Conservation (phyloP, 805 yeast species). For the Yamadazyma scolyti region DNA sequence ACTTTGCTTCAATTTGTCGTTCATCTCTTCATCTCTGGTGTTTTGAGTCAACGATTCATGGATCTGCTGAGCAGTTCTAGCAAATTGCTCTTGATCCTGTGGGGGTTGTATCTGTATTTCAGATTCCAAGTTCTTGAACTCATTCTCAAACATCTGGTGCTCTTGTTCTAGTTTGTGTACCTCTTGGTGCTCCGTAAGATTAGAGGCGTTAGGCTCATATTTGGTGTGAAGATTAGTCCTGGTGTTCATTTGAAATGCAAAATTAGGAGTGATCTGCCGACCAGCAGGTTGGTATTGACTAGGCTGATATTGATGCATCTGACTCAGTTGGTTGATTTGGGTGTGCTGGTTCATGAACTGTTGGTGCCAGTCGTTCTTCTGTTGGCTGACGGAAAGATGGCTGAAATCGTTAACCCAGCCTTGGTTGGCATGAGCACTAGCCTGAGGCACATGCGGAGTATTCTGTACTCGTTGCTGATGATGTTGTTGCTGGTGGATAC, state of each 20-base stretch:
- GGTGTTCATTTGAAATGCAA: constrained; percentile 15
- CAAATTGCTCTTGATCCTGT: constrained; percentile 33
- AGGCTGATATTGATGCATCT: neutral
- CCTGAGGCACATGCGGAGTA: too few relatives aligned
- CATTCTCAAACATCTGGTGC: constrained; percentile 25
- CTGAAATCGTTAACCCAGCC: constrained; percentile 31
- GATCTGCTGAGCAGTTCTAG: constrained; percentile 36
- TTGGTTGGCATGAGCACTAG: constrained; percentile 5
- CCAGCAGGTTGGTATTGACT: neutral
- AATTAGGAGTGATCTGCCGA: constrained; percentile 2
- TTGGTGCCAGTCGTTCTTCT: constrained; percentile 2
- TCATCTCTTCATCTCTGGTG: constrained; percentile 18
- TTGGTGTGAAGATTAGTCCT: constrained; percentile 16
- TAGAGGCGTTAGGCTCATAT: constrained; percentile 8
- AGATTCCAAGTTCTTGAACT: constrained; percentile 26
- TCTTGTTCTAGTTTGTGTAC: constrained; percentile 24
- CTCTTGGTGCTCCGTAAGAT: constrained; percentile 24
- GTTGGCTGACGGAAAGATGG: constrained; percentile 12
- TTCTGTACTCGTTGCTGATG: constrained; percentile 3
- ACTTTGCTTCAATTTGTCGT: constrained; percentile 30
- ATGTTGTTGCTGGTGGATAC: constrained; percentile 3
- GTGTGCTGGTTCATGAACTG: constrained; percentile 6
- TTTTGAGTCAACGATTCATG: constrained; percentile 20
- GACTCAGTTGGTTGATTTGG: constrained; percentile 1
- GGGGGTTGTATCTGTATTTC: constrained; percentile 9